Percentiles rank a stretch among this genome's conserved stretches.
These are phyloP conservation scores for Erysimum cheiranthoides DNA, from an alignment of 345 rosid genomes.

Conservation along the genomic window DNA sequence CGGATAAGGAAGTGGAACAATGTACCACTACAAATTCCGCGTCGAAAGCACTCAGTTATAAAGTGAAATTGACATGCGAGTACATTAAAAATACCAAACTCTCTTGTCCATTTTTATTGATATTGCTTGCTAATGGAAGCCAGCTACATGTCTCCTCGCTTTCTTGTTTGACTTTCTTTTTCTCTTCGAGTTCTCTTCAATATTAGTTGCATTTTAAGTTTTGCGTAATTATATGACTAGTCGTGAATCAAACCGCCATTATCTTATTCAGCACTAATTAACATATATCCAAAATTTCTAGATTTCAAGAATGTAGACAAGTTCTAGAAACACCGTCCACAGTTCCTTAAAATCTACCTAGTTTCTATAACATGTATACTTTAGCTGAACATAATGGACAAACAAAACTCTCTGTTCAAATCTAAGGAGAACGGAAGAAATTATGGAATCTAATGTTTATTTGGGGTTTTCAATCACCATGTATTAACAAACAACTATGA, in stretches of 20 bases:
- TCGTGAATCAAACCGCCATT: slow-evolving; percentile 19
- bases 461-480: slow-evolving; percentile 1
- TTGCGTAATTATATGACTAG: neutral
- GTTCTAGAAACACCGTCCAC: slow-evolving; percentile 19
- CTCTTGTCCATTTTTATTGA: slow-evolving; percentile 33
- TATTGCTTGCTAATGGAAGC: slow-evolving; percentile 38
- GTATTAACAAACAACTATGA: neutral
- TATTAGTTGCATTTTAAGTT: slow-evolving; percentile 20
- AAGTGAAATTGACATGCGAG: slow-evolving; percentile 29
- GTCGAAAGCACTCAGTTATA: slow-evolving; percentile 36
- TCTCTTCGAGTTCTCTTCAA: slow-evolving; percentile 15
- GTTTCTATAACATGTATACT: neutral
- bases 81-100: slow-evolving; percentile 40
- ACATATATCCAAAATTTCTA: neutral
- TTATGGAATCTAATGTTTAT: neutral
- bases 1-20: slow-evolving; percentile 42
- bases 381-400: neutral
- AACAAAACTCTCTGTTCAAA: neutral
- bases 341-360: neutral
- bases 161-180: slow-evolving; percentile 37
- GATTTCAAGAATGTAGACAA: slow-evolving; percentile 16
- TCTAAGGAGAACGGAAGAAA: neutral
- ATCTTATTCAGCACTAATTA: slow-evolving; percentile 16
- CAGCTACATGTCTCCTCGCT: slow-evolving; percentile 38
- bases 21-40: slow-evolving; percentile 38